Evolutionary conservation across 2,329 filamentous ascomycete genomes (phyloP), one percentile per base, ranked within the genome.

Genomic region (Pezicula neosporulosa): DNA sequence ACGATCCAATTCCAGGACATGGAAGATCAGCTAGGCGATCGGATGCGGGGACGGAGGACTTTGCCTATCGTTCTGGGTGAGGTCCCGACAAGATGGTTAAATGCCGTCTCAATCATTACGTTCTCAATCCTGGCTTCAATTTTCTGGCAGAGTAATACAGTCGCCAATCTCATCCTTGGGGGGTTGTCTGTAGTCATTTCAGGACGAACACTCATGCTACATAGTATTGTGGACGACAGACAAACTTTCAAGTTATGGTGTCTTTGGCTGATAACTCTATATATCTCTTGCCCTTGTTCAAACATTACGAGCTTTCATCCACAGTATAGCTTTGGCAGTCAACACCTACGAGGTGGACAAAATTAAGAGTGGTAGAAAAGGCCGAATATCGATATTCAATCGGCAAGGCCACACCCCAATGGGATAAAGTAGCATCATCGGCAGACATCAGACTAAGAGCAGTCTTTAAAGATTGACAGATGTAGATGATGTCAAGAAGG

Each of bases 1-100:
- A 66, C 66, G 12, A 55, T 65, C 44, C 63, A 67, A 39, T 54
- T 65, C 7, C 59, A 62, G 49, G 66, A 68, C 49, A 51, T 67
- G 36, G 57, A 61, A 38, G 66, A 67, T 48, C 51, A 55, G 38
- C 44, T 47, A 9, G 66, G 65, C 2, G 66, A 68, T 50, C 16
- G 19, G 24, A n/a, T 47, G 3, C 36, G 61, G 4, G 58, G 60
- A 3, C 41, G 66, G 7, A 50, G 47, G 12, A 59, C 62, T 1
- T 47, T 62, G 19, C 62, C 63, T 1, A 51, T 66, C 6, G 54
- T 59, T 5, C 37, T 60, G 7, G 59, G 59, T 18, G 53, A 60
- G n/a, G 42, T 9, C 12, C 2, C 39, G 3, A 53, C 60, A 27
- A 47, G 64, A 39, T 62, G 56, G 56, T 49, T 49, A 7, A 56